Conservation (phyloP, 225 moss, liverwort and hornwort genomes). For the Lunularia cruciata region DNA sequence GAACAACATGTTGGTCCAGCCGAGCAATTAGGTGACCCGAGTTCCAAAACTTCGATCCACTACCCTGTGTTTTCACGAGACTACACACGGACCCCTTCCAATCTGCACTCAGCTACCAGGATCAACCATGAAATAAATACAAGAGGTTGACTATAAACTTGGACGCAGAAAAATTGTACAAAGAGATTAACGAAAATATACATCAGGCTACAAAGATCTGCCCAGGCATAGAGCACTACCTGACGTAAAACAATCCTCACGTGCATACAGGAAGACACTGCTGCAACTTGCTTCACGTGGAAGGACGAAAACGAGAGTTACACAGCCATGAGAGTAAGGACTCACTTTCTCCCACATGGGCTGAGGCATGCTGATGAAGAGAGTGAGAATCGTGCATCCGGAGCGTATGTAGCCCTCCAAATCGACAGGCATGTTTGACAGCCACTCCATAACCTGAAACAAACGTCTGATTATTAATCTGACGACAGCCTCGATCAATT, state of each 20-base stretch:
- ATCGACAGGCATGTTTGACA: conserved; percentile 96
- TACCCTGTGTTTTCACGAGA: conserved; percentile 60
- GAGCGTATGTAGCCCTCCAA: conserved; percentile 97
- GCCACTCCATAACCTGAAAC: conserved; percentile 80
- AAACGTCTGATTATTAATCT: too few relatives aligned
- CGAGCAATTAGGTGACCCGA: conserved; percentile 72
- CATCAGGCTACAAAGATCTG: background rate
- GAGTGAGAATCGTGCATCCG: conserved; percentile 95
- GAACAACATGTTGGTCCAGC: conserved; percentile 59
- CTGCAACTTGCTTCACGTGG: too few relatives aligned
- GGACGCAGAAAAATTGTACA: background rate
- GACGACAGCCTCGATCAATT: too few relatives aligned
- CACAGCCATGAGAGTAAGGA: conserved; percentile 9
- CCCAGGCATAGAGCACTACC: background rate
- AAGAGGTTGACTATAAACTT: background rate
- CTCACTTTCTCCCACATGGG: conserved; percentile 76
- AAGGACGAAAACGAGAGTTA: background rate
- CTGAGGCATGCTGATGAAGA: conserved; percentile 84
- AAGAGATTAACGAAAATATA: background rate
- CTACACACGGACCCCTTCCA: conserved; percentile 73
- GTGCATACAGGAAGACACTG: background rate
- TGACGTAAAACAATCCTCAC: too few relatives aligned
- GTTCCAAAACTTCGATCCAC: conserved; percentile 67
- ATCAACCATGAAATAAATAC: conserved; percentile 19
- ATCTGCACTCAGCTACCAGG: conserved; percentile 66